Base-by-base conservation (phyloP, 1,284 basidiomycete species). In the Moesziomyces parantarcticus region DNA sequence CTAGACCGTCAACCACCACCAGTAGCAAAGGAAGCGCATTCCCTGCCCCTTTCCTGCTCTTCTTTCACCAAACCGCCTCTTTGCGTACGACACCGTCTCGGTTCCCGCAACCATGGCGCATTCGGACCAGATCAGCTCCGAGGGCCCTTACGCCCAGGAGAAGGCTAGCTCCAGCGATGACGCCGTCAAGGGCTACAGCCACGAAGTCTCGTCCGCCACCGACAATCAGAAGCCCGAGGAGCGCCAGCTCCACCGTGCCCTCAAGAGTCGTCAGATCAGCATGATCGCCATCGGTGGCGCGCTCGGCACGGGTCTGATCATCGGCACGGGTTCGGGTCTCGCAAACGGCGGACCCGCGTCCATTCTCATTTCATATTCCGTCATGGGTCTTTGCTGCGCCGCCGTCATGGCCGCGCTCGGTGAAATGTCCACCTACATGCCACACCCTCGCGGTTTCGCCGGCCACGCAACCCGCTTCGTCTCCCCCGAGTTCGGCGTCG, bases 301-400 rank as follows among this genome's bases (percentile, higher is more conserved):
- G 4, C 63, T 78, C 22, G 76, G 77, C 9, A 92, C 91, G 23
- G 92, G 92, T 80, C 85, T 92, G 20, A 90, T 92, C 71, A 92
- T 92, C 72, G 91, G 91, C 45, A 88, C 85, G 7, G 86, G 86
- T 43, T 77, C 76, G 0, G 84, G 83, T 51, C 74, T 87, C 10
- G 77, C 81, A 11, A 76, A 84, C 52, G 85, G 84, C 32, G 87
- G 87, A 8, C 87, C 87, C 0, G 85, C 79, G 0, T 83, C 82
- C 20, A 79, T 87, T 14, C 83, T 87, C 62, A 79, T 87, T 45
- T 83, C 85, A 1, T 87, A 87, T 65, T 63, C 80, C 0, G 71
- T 86, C 40, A 77, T 84, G 52, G 66, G 71, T 21, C 61, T 67
- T 45, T 75, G 72, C 57, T 75, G 69, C 32, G 71, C 65, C 6